Conservation (phyloP, 2,329 filamentous ascomycete species). For the Gaeumannomyces sp. region DNA sequence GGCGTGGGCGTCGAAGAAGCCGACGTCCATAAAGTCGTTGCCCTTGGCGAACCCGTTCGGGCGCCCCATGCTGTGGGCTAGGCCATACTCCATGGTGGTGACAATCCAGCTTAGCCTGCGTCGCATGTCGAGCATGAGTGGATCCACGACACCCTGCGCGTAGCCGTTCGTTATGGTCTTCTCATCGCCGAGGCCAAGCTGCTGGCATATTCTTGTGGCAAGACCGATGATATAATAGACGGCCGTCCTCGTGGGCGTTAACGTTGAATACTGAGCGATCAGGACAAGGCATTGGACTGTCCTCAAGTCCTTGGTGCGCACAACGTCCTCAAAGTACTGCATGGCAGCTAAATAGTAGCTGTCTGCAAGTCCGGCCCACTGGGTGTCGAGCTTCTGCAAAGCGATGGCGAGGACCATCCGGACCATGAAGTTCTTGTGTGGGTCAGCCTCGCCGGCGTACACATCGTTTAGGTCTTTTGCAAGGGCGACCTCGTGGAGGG, state of each 20-base stretch:
- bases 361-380: conserved; percentile 89
- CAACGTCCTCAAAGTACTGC: conserved; percentile 72
- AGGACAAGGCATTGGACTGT: conserved; percentile 78
- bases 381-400: conserved; percentile 82
- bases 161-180: conserved; percentile 69
- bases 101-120: conserved; percentile 84
- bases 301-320: conserved; percentile 82
- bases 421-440: conserved; percentile 81
- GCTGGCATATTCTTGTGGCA: conserved; percentile 80
- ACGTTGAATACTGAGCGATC: conserved; percentile 83
- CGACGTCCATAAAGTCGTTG: conserved; percentile 77
- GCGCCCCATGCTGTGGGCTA: conserved; percentile 82
- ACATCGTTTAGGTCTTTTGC: conserved; percentile 72
- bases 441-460: conserved; percentile 66
- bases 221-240: conserved; percentile 91
- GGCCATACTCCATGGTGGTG: conserved; percentile 78
- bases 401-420: conserved; percentile 93
- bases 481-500: conserved; percentile 78
- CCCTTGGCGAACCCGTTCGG: conserved; percentile 79
- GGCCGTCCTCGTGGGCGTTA: conserved; percentile 86
- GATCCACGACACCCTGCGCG: conserved; percentile 46
- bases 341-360: conserved; percentile 92
- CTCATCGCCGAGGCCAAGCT: conserved; percentile 81
- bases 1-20: conserved; percentile 75
- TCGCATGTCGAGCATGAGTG: conserved; percentile 80